Conservation (phyloP, 768 basidiomycete genomes). For the Kockovaella imperatae region DNA sequence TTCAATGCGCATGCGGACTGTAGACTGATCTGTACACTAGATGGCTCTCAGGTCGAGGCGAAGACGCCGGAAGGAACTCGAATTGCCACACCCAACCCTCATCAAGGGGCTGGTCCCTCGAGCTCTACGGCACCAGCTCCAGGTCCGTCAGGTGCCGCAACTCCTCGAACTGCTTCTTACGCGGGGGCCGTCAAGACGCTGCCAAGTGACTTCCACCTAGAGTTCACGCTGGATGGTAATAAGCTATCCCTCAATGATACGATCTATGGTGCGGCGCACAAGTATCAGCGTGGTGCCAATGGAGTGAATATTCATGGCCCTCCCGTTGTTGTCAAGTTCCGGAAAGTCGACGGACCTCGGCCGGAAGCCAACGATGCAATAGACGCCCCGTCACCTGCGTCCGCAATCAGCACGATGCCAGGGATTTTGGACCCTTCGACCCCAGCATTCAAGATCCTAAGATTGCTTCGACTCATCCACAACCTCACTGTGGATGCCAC, state of each 20-base stretch:
- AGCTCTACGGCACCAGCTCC: slow-evolving; percentile 30
- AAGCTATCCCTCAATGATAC: slow-evolving; percentile 77
- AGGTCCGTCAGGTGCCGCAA: slow-evolving; percentile 20
- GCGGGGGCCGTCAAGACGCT: slow-evolving; percentile 88
- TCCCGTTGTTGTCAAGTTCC: slow-evolving; percentile 82
- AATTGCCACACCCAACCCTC: slow-evolving; percentile 73
- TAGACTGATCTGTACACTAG: slow-evolving; percentile 46
- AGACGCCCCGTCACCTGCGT: slow-evolving; percentile 27
- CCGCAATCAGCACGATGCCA: slow-evolving; percentile 47
- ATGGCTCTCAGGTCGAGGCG: slow-evolving; percentile 88
- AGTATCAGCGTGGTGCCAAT: slow-evolving; percentile 2
- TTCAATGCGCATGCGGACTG: not conserved
- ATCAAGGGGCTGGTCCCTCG: slow-evolving; percentile 21
- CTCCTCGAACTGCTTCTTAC: slow-evolving; percentile 55
- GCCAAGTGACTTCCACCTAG: slow-evolving; percentile 92
- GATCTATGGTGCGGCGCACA: slow-evolving; percentile 88
- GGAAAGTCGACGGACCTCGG: slow-evolving; percentile 77
- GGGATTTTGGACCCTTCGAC: slow-evolving; percentile 77
- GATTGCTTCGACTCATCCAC: slow-evolving; percentile 78
- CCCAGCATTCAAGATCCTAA: slow-evolving; percentile 80
- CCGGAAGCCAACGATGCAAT: slow-evolving; percentile 41
- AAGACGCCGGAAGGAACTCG: slow-evolving; percentile 95
- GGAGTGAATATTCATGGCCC: slow-evolving; percentile 26
- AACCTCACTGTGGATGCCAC: slow-evolving; percentile 61
- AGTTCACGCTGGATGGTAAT: slow-evolving; percentile 89